Percentiles rank a stretch among this genome's conserved stretches.
Conservation (phyloP, 192 early-diverging fungal genomes). For the Obelidium mucronatum region DNA sequence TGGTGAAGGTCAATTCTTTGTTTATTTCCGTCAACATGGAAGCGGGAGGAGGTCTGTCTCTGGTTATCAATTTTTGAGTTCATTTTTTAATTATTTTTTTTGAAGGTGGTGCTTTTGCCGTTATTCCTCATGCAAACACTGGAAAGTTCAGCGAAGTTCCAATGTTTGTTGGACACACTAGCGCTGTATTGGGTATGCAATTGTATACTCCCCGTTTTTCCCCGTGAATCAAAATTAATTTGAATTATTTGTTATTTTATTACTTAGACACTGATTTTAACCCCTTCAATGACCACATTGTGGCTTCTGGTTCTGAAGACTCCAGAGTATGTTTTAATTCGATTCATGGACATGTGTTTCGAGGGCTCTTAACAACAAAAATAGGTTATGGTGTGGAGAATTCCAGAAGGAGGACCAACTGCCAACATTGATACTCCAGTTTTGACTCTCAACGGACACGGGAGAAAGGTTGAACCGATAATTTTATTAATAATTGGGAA, state of each 20-base stretch:
- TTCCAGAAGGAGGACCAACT: constrained; percentile 80
- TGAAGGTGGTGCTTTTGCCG: constrained; percentile 93
- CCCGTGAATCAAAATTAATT: too few species aligned
- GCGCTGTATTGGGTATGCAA: constrained; percentile 74
- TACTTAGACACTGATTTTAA: constrained; percentile 90
- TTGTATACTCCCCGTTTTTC: not conserved
- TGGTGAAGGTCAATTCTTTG: constrained; percentile 93
- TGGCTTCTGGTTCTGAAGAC: constrained; percentile 75
- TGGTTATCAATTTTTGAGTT: constrained; percentile 8
- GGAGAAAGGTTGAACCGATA: constrained; percentile 58
- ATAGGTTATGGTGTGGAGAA: constrained; percentile 96
- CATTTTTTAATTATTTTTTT: not conserved
- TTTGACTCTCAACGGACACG: constrained; percentile 83
- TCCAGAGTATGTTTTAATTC: constrained; percentile 42
- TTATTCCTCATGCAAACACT: constrained; percentile 79
- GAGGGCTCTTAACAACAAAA: too few species aligned
- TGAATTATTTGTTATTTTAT: not conserved
- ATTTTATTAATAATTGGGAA: not conserved
- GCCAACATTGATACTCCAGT: constrained; percentile 81
- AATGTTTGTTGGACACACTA: constrained; percentile 91
- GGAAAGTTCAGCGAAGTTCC: constrained; percentile 95
- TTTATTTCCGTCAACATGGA: constrained; percentile 68
- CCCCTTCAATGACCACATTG: constrained; percentile 96
- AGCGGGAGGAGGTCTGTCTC: constrained; percentile 54
- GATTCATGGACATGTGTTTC: constrained; percentile 40